Evolutionary conservation across 2,329 filamentous ascomycete species (phyloP), one percentile per base, ranked within the genome.

Genomic region (Coniochaeta prunicola): DNA sequence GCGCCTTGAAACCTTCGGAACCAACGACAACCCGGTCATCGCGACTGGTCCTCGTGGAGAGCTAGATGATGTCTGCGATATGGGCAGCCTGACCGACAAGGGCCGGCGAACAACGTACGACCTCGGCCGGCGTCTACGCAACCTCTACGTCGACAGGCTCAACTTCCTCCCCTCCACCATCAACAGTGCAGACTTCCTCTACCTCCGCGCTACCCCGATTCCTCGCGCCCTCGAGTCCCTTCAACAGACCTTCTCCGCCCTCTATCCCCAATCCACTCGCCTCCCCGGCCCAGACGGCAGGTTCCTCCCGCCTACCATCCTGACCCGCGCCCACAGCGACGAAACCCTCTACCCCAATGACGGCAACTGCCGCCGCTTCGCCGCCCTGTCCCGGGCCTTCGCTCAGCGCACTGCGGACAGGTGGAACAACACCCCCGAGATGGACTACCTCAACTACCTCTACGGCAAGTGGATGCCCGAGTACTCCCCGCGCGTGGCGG

Each of bases 391-490:
- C 1, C 78, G 85, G 31, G 85, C 87, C 4, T 92, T 91, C 71
- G 88, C 89, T 4, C 80, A 89, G 67, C 81, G 88, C 45, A 81
- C 90, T 6, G 88, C 89, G 9, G 80, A 85, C 40, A 81, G 83
- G 67, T 92, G 89, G 89, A 92, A 93, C 69, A 74, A 81, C 36
- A 84, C 88, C 0, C 80, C 87, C 15, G 90, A 97, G 60, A 93
- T 97, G 87, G 81, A 82, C 33, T 92, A 96, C 70, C 76, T 97
- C 26, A 92, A 89, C 66, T 86, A 83, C 61, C 75, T 90, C 60
- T 85, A 92, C 58, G 86, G 88, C 36, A 91, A 89, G 71, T 96
- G 89, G 85, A 96, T 97, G 90, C 91, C 91, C 0, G 80, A 85
- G 8, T 80, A 80, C 36, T 80, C 78, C 31, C 82, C 82, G 12